Conservation (phyloP, 306 rosid genomes). For the Rubus parviflorus region DNA sequence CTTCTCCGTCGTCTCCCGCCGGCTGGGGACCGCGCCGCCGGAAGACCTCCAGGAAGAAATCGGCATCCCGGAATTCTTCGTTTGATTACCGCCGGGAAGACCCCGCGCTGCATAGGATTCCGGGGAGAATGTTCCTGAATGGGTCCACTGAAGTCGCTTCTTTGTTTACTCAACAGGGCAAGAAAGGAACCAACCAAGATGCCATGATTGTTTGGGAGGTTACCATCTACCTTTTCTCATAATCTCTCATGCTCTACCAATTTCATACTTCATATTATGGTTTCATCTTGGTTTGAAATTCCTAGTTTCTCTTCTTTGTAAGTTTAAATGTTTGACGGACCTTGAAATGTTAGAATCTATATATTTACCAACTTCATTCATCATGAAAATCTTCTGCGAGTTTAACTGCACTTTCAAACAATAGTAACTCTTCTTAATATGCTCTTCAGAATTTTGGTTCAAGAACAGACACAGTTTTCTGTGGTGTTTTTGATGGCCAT, state of each 20-base stretch:
- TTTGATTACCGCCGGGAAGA: conserved; percentile 73
- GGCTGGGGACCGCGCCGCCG: conserved; percentile 32
- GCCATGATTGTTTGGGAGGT: conserved; percentile 99
- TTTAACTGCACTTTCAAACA: neutral
- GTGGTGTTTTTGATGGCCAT: conserved; percentile 99
- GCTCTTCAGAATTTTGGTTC: conserved; percentile 79
- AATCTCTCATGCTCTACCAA: no score
- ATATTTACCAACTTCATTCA: neutral
- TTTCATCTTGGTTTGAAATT: no score
- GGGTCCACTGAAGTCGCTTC: conserved; percentile 77
- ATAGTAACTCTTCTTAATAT: conserved; percentile 13
- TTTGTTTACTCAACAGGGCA: conserved; percentile 92
- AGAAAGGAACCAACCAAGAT: conserved; percentile 95
- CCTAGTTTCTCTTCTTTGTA: no score
- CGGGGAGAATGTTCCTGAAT: conserved; percentile 73
- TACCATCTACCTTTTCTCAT: neutral
- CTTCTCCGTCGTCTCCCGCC: conserved; percentile 49
- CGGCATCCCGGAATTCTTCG: conserved; percentile 59
- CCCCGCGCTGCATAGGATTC: conserved; percentile 56
- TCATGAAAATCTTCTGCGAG: neutral
- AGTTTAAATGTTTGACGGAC: neutral
- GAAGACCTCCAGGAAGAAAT: conserved; percentile 42
- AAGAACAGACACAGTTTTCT: conserved; percentile 72
- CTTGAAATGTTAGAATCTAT: neutral
- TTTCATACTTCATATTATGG: no score